Base-by-base conservation (phyloP, 306 rosid species). In the Lathyrus tuberosus region DNA sequence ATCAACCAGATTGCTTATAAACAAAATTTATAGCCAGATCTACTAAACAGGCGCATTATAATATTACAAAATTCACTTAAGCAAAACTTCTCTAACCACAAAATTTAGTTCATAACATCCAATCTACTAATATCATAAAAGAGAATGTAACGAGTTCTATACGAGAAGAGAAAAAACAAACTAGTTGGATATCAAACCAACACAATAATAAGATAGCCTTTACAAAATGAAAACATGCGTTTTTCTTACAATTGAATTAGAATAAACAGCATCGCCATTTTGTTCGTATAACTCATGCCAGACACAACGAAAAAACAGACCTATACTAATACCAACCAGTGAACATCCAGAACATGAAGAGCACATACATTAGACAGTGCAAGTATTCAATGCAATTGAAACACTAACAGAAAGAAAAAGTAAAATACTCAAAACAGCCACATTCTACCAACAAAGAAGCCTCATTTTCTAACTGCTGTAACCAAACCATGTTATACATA, bases 111-210 rank as follows among this genome's bases (percentile, higher is more conserved):
- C 14, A 20, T 28, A 71, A 58, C 67, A 12, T 16, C 8, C 1
- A 54, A 12, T 16, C 13, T 10, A 37, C 52, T 5, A 72, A 52
- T 31, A 40, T 61, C 15, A 31, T 43, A 38, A 37, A 38, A n/a
- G 15, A 13, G 18, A 48, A 65, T 47, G 24, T 11, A 40, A 31
- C 35, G 15, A 12, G 41, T 46, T 38, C 33, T 22, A 63, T 30
- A 41, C 5, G 49, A 44, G 35, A 72, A 18, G 24, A 28, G 7
- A 4, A 52, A 70, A 40, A 46, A 51, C 53, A 44, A 68, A 69
- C 14, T 9, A 33, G 65, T 17, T 22, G 61, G 26, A 53, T 62
- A 46, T 65, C 6, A 9, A 75, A 48, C 70, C 76, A 74, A 47
- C 63, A 52, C 26, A 63, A 58, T 3, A 47, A 56, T 14, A 53